A percentile compares a stretch with the other conserved stretches of the same genome.
These are phyloP conservation scores for Cryptococcus floricola DNA, from an alignment of 1,284 basidiomycete genomes.

Conservation along the genomic window DNA sequence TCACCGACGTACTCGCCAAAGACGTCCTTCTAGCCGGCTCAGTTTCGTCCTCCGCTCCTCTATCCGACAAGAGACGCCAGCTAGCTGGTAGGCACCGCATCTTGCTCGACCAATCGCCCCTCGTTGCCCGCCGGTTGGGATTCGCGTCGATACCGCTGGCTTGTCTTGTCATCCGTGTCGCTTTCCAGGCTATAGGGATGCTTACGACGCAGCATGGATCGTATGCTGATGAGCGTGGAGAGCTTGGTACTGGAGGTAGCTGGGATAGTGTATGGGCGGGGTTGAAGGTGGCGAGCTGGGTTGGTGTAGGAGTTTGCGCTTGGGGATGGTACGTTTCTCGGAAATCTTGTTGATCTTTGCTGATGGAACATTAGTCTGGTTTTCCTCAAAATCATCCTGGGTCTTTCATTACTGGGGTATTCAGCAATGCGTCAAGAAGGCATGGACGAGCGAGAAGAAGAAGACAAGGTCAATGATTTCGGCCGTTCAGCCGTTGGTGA, in stretches of 20 bases:
- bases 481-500: conserved; percentile 81
- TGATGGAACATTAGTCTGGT: conserved; percentile 57
- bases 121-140: conserved; percentile 87
- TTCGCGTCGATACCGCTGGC: conserved; percentile 91
- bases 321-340: conserved; percentile 67
- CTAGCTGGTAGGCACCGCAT: conserved; percentile 47
- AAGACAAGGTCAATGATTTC: conserved; percentile 77
- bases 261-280: conserved; percentile 44
- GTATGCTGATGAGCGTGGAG: neutral
- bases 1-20: conserved; percentile 91
- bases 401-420: conserved; percentile 78
- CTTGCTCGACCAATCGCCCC: conserved; percentile 92
- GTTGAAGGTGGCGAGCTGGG: conserved; percentile 60
- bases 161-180: conserved; percentile 83
- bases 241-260: conserved; percentile 25
- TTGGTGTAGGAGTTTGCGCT: conserved; percentile 61
- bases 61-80: neutral
- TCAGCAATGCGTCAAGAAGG: conserved; percentile 68
- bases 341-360: neutral
- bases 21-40: conserved; percentile 79
- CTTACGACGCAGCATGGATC: conserved; percentile 52
- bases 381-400: conserved; percentile 80
- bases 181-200: conserved; percentile 68
- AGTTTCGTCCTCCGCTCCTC: conserved; percentile 10
- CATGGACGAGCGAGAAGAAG: conserved; percentile 67